phyloP scores from a whole-genome alignment of 257 asterid genomes.

The Parsonsia alboflavescens region DNA sequence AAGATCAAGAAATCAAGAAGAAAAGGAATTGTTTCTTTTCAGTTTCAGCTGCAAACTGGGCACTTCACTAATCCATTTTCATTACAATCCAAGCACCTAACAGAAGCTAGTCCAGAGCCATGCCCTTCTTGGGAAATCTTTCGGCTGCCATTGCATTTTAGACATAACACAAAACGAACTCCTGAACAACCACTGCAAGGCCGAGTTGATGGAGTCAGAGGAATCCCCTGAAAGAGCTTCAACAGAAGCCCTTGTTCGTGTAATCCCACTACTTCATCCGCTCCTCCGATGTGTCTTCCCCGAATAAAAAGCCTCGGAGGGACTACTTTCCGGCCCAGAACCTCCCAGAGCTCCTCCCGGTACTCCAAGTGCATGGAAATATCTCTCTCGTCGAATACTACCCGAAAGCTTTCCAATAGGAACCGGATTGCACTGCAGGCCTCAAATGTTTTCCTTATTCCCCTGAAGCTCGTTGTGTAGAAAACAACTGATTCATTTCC shows the following conservation, averaged over 20 bases:
- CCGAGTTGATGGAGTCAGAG: constrained; percentile 24
- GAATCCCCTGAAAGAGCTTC: constrained; percentile 48
- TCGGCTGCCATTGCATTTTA: constrained; percentile 55
- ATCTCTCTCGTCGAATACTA: constrained; percentile 54
- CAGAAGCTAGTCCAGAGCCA: constrained; percentile 6
- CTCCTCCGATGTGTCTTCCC: constrained; percentile 72
- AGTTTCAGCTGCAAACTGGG: constrained; percentile 39
- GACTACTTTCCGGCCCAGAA: constrained; percentile 42
- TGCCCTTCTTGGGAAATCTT: constrained; percentile 28
- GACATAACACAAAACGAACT: constrained; percentile 50
- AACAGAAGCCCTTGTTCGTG: constrained; percentile 59
- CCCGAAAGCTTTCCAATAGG: constrained; percentile 51
- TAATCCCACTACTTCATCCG: constrained; percentile 57
- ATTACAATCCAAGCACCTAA: constrained; percentile 62
- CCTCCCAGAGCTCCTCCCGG: constrained; percentile 65
- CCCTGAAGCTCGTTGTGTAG: constrained; percentile 78
- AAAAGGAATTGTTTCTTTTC: not conserved
- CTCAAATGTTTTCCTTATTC: constrained; percentile 68
- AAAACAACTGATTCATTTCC: constrained; percentile 46
- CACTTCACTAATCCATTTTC: constrained; percentile 78
- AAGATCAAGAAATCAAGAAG: not conserved
- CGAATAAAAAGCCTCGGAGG: constrained; percentile 74
- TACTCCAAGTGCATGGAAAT: constrained; percentile 66
- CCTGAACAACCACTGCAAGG: constrained; percentile 61
- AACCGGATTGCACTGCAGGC: constrained; percentile 56